These are phyloP conservation scores for Pyronema domesticum DNA, from an alignment of 495 filamentous ascomycete species.

Conservation along the genomic window DNA sequence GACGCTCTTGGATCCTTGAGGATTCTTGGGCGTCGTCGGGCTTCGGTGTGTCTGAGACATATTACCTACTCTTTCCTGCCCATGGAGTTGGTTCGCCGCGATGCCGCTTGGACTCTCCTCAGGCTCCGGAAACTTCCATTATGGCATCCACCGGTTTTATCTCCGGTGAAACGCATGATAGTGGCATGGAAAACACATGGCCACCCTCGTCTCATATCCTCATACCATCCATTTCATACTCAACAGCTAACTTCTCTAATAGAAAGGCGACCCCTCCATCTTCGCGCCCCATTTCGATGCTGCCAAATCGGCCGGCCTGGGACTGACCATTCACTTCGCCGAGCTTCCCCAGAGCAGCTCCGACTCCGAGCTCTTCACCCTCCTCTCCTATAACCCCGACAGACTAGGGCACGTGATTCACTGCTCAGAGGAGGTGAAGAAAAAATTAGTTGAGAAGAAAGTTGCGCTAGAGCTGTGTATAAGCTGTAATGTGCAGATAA, in stretches of 20 bases:
- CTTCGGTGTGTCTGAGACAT: too few species aligned
- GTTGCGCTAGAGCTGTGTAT: conserved; percentile 61
- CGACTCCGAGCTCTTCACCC: conserved; percentile 38
- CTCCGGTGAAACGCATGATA: too few species aligned
- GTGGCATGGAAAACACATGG: not conserved
- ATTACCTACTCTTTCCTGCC: too few species aligned
- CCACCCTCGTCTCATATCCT: not conserved
- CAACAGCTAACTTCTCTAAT: not conserved
- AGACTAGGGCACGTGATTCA: conserved; percentile 68
- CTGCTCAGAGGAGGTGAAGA: conserved; percentile 38
- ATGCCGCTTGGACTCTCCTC: too few species aligned
- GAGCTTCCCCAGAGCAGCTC: conserved; percentile 39
- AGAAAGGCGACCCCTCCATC: conserved; percentile 37
- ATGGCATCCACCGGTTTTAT: too few species aligned
- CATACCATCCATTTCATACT: not conserved
- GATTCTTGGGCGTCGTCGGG: too few species aligned
- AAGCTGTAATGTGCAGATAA: conserved; percentile 63
- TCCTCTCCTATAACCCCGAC: conserved; percentile 50
- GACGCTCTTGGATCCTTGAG: too few species aligned
- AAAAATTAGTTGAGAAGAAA: conserved; percentile 34
- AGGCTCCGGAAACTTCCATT: too few species aligned
- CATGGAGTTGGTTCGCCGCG: too few species aligned
- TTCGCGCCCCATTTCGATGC: conserved; percentile 39
- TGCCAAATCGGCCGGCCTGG: conserved; percentile 35
- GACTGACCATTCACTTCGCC: conserved; percentile 62